Evolutionary conservation across 2,329 filamentous ascomycete genomes (phyloP), one percentile per base, ranked within the genome.

Genomic region (Pleurostoma richardsiae): DNA sequence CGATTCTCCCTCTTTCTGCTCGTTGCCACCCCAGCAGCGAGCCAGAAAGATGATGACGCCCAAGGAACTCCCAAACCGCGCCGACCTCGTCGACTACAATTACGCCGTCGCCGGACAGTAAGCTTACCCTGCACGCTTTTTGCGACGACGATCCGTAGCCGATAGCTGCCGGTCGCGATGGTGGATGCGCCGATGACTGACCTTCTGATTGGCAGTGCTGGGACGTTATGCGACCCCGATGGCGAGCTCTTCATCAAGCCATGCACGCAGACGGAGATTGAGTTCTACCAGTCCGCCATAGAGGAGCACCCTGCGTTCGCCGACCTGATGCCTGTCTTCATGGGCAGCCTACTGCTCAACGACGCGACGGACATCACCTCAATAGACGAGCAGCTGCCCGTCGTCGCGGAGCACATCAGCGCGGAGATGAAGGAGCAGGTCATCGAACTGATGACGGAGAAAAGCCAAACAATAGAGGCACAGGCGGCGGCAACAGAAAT

Each of bases 241-340:
- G 94, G 94, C 62, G 82, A 86, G 53, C 75, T 97, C 31, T 88
- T 99, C 63, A 89, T 96, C 62, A 99, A 99, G 69, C 94, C 94
- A 19, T 97, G 92, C 66, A 95, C 88, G 1, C 71, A 82, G 52
- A 77, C 83, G 53, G 94, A 99, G 70, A 82, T 97, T 57, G 77
- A 83, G 40, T 99, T 99, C 67, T 99, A 99, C 74, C 82, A 96
- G 63, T 80, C 82, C 38, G 84, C 83, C 29, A 65, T 67, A 44
- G 67, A 78, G 31, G 68, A 76, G 27, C 86, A 95, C 61, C 80
- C 83, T 30, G 81, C 85, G 2, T 89, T 97, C 58, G 79, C 83
- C 43, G 79, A 84, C 28, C 80, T 92, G 57, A 92, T 97, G 76
- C 92, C 94, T 41, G 77, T 82, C 4, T 97, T 84, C 68, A 82